Evolutionary conservation across 768 basidiomycete genomes (phyloP).

Genomic region (Myochromella boudieri): DNA sequence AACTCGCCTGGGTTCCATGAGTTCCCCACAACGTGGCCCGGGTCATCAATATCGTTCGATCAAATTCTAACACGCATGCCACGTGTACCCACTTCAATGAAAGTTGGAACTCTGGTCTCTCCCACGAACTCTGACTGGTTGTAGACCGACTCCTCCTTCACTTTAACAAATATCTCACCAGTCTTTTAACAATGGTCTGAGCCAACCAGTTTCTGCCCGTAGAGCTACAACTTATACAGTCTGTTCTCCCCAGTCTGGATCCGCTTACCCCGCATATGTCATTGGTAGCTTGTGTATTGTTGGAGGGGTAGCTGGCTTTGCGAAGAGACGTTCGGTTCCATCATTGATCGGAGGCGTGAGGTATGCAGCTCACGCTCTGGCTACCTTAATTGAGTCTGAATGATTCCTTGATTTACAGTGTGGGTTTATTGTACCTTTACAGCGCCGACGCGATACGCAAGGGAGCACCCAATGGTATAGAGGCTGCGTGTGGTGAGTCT

Average conservation of each 20-base stretch:
- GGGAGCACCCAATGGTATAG: slow-evolving; percentile 71
- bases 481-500: slow-evolving; percentile 72
- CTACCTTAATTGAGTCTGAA: background rate
- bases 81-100: no score
- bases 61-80: no score
- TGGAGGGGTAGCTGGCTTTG: slow-evolving; percentile 75
- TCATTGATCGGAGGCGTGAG: slow-evolving; percentile 81
- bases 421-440: slow-evolving; percentile 78
- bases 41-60: no score
- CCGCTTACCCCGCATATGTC: slow-evolving; percentile 77
- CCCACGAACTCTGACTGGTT: no score
- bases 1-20: no score
- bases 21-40: no score
- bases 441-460: slow-evolving; percentile 75
- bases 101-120: no score
- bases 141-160: no score
- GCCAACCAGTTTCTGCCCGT: no score
- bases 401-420: slow-evolving; percentile 38
- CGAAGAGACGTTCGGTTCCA: slow-evolving; percentile 72
- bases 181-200: background rate
- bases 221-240: no score
- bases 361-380: slow-evolving; percentile 36
- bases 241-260: slow-evolving; percentile 51
- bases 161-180: no score
- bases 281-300: slow-evolving; percentile 77